Percentiles rank a stretch among this genome's conserved stretches.
Conservation (phyloP, 768 basidiomycete species). For the Suillus paluster region DNA sequence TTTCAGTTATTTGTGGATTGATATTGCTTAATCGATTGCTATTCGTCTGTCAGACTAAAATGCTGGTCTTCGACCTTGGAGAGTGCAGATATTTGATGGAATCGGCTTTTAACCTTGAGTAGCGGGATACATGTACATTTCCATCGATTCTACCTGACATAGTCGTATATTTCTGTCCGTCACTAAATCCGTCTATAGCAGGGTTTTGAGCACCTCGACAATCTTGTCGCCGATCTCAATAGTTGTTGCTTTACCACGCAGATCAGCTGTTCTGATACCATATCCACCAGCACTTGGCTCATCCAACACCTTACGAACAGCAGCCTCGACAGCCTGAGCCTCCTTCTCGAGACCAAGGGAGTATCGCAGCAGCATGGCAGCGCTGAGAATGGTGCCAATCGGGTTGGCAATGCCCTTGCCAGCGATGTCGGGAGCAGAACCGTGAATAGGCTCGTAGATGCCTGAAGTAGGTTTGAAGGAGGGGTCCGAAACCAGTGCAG, state of each 20-base stretch:
- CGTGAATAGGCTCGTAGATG: slow-evolving; percentile 97
- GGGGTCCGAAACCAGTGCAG: slow-evolving; percentile 52
- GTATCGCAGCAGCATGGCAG: slow-evolving; percentile 92
- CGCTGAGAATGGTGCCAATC: slow-evolving; percentile 92
- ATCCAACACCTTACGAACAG: slow-evolving; percentile 92
- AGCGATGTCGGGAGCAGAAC: slow-evolving; percentile 95
- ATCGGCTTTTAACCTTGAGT: background rate
- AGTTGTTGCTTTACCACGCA: slow-evolving; percentile 80
- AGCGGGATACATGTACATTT: background rate
- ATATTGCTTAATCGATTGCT: slow-evolving; percentile 3
- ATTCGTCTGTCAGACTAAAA: background rate
- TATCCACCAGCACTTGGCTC: slow-evolving; percentile 65
- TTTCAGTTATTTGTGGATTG: background rate
- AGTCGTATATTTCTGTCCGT: background rate
- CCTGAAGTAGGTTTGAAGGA: slow-evolving; percentile 82
- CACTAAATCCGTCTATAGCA: slow-evolving; percentile 44
- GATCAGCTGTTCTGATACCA: slow-evolving; percentile 83
- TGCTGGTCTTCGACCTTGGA: background rate
- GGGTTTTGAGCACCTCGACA: slow-evolving; percentile 66
- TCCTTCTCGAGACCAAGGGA: slow-evolving; percentile 88
- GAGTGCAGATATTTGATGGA: background rate
- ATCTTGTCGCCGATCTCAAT: slow-evolving; percentile 84
- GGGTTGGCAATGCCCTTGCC: slow-evolving; percentile 93
- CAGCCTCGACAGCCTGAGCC: slow-evolving; percentile 84
- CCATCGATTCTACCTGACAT: background rate